Percentiles rank a stretch among this genome's conserved stretches.
Conservation (phyloP, 2,329 filamentous ascomycete genomes). For the Phyllosticta paracitricarpa region DNA sequence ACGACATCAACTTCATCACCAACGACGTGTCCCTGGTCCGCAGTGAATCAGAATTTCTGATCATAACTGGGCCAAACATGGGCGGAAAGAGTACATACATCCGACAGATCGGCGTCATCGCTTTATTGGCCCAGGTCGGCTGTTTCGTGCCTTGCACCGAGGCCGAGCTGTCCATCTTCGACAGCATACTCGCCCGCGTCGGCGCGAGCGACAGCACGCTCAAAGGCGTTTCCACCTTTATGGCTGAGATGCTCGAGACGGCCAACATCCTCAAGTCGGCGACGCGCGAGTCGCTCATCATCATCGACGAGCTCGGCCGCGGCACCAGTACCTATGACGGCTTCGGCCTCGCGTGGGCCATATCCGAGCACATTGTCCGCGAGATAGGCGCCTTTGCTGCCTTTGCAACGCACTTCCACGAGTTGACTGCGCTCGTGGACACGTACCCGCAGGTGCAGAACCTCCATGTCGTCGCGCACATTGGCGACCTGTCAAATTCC, state of each 20-base stretch:
- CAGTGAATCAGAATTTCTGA: slow-evolving; percentile 76
- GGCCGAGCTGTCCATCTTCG: slow-evolving; percentile 90
- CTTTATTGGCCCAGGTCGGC: slow-evolving; percentile 92
- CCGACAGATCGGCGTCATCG: slow-evolving; percentile 91
- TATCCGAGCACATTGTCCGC: slow-evolving; percentile 91
- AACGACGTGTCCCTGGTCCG: slow-evolving; percentile 82
- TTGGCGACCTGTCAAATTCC: slow-evolving; percentile 39
- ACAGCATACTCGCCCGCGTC: slow-evolving; percentile 91
- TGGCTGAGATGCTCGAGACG: slow-evolving; percentile 99
- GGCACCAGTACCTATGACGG: slow-evolving; percentile 98
- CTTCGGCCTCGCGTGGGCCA: slow-evolving; percentile 98
- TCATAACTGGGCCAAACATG: slow-evolving; percentile 98
- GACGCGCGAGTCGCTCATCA: slow-evolving; percentile 89
- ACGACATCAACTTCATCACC: slow-evolving; percentile 96
- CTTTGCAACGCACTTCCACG: slow-evolving; percentile 98
- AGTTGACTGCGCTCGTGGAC: slow-evolving; percentile 82
- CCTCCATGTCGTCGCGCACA: slow-evolving; percentile 91
- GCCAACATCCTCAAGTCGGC: slow-evolving; percentile 97
- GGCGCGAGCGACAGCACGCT: slow-evolving; percentile 94
- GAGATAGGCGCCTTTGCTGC: slow-evolving; percentile 91
- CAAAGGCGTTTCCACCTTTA: slow-evolving; percentile 96
- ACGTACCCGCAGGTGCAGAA: slow-evolving; percentile 83
- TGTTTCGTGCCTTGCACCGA: slow-evolving; percentile 90
- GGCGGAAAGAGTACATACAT: slow-evolving; percentile 98
- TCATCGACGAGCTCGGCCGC: slow-evolving; percentile 94